A percentile compares a stretch with the other conserved stretches of the same genome.
phyloP scores from a whole-genome alignment of 176 grass and related monocot genomes.

The Oryza glaberrima region DNA sequence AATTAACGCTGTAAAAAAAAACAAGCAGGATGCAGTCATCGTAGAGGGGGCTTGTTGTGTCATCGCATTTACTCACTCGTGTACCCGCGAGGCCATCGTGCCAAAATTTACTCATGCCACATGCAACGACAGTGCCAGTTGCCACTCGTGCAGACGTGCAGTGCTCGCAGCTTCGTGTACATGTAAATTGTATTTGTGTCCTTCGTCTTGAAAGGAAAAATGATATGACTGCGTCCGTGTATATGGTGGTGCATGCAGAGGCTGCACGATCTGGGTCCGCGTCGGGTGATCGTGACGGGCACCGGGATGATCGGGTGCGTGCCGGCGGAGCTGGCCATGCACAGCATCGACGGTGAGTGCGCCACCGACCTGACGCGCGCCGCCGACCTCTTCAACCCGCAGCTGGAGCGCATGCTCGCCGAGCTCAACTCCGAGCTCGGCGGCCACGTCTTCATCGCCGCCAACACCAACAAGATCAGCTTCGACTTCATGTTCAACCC shows the following conservation, averaged over 20 bases:
- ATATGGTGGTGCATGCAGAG: constrained; percentile 56
- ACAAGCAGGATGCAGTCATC: not conserved
- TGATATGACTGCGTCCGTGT: not conserved
- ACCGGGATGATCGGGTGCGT: constrained; percentile 91
- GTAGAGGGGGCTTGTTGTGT: not conserved
- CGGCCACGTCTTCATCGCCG: constrained; percentile 64
- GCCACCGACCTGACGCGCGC: constrained; percentile 69
- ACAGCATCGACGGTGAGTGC: constrained; percentile 69
- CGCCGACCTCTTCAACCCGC: constrained; percentile 84
- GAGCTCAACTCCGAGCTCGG: constrained; percentile 64
- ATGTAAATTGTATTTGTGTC: not conserved
- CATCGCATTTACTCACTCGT: constrained; percentile 17
- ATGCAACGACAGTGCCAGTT: constrained; percentile 21
- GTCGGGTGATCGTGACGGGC: constrained; percentile 86
- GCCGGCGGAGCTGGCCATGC: constrained; percentile 79
- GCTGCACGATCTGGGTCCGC: constrained; percentile 70
- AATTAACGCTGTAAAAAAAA: not conserved
- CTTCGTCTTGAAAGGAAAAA: not conserved
- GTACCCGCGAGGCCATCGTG: not conserved
- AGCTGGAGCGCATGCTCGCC: constrained; percentile 50
- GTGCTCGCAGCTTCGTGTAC: not conserved
- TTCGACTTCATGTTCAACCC: constrained; percentile 89
- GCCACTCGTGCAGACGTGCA: not conserved
- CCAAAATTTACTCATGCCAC: constrained; percentile 35
- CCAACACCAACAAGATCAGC: constrained; percentile 70